Percentiles rank a stretch among this genome's conserved stretches.
These are phyloP conservation scores for Ceratorhiza oryzae-sativae DNA, from an alignment of 1,284 basidiomycete genomes.

Conservation along the genomic window DNA sequence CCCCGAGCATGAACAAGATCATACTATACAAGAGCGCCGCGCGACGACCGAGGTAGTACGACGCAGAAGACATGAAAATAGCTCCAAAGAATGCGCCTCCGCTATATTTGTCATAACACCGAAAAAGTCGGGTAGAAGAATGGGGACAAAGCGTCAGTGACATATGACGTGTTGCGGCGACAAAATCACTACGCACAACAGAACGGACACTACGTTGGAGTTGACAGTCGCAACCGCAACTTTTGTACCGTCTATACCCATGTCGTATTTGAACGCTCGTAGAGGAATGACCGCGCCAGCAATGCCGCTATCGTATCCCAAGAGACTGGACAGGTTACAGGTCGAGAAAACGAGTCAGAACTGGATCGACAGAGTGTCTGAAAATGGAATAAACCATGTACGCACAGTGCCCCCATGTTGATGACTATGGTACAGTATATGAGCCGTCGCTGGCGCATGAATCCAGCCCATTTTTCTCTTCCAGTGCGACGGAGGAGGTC, in stretches of 20 bases:
- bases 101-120: constrained; percentile 22
- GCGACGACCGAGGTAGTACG: constrained; percentile 38
- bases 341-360: background rate
- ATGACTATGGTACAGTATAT: constrained; percentile 30
- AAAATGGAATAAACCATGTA: background rate
- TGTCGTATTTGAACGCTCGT: constrained; percentile 39
- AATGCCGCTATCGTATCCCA: constrained; percentile 42
- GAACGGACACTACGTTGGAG: constrained; percentile 41
- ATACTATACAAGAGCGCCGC: constrained; percentile 37
- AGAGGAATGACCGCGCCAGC: constrained; percentile 41
- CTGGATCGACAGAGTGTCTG: background rate
- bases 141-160: background rate
- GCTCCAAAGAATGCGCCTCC: constrained; percentile 42
- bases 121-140: background rate
- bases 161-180: background rate
- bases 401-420: constrained; percentile 32
- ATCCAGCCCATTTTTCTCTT: background rate
- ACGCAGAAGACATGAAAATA: constrained; percentile 30
- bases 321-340: constrained; percentile 25
- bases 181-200: constrained; percentile 31
- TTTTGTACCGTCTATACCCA: constrained; percentile 37
- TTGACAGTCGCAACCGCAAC: constrained; percentile 34
- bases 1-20: constrained; percentile 39
- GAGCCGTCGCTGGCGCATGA: background rate
- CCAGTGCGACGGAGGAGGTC: background rate